Evolutionary conservation across 352 stramenopile genomes (phyloP).

Genomic region (Phytophthora pistaciae): DNA sequence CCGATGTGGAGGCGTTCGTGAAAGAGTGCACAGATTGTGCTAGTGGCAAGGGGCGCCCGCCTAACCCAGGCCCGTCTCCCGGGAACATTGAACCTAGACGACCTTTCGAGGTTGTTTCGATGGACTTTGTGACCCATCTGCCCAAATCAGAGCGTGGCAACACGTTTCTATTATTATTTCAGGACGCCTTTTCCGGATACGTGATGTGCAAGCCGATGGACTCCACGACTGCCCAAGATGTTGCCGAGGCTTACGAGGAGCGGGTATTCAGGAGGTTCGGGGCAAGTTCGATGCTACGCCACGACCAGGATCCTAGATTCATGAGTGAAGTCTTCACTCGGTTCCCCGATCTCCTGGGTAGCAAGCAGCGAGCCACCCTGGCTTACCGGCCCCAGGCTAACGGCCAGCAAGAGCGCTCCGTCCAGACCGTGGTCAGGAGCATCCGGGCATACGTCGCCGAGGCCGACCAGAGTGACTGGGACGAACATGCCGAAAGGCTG

Average conservation of each 20-base stretch:
- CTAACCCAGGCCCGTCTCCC: not conserved
- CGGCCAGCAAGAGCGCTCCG: not conserved
- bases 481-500: not conserved
- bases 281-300: not conserved
- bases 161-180: not conserved
- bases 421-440: not conserved
- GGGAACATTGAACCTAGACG: not conserved
- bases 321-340: not conserved
- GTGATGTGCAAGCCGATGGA: not conserved
- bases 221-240: not conserved
- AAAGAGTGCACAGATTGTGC: not conserved
- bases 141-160: not conserved
- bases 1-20: not conserved
- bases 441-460: not conserved
- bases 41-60: not conserved
- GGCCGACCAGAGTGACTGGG: not conserved
- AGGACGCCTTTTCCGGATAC: not conserved
- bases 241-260: not conserved
- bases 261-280: not conserved
- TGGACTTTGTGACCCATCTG: conserved; percentile 3
- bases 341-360: not conserved
- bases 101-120: not conserved
- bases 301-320: not conserved
- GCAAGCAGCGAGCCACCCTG: not conserved
- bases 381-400: not conserved